Base-by-base conservation (phyloP, 371 early-diverging fungal species). In the Mortierella sp. region DNA sequence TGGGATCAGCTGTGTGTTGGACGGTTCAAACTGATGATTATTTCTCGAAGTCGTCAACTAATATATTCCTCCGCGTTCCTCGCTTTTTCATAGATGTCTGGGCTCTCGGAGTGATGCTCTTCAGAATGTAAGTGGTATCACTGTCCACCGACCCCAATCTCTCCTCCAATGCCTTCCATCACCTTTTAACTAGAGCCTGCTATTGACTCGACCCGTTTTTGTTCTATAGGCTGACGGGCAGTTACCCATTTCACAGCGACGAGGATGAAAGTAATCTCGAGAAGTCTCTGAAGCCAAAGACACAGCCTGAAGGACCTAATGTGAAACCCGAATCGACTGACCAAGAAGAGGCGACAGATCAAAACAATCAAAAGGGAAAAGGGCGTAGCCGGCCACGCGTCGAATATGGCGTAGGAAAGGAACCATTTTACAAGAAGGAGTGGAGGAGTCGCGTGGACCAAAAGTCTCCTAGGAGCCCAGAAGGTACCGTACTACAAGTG, bases 91-190 rank as follows among this genome's bases (percentile, higher is more conserved):
- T 53, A 58, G 75, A 75, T 48, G 32, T 75, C 15, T 75, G 75
- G 75, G 50, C 69, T 9, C 28, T 75, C 1, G 75, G 75, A 0
- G 60, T 64, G 17, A 5, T 75, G 43, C 60, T 75, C n/a, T 75
- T 68, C 53, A 53, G 56, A 44, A 68, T 75, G 75, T 64, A 70
- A 52, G 70, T 59, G n/a, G n/a, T n/a, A n/a, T n/a, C n/a, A n/a
- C n/a, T n/a, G n/a, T n/a, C n/a, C n/a, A n/a, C n/a, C n/a, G n/a
- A n/a, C n/a, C n/a, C n/a, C n/a, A n/a, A n/a, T n/a, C n/a, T n/a
- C n/a, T n/a, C n/a, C n/a, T n/a, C n/a, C n/a, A n/a, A n/a, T n/a
- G n/a, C n/a, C n/a, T n/a, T 34, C n/a, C 7, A 19, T n/a, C 2
- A 14, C 0, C 21, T 58, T 37, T 19, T 21, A 19, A 8, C 4